Percentiles rank a stretch among this genome's conserved stretches.
phyloP scores from a whole-genome alignment of 441 rosid species.

The Geranium incanum region DNA sequence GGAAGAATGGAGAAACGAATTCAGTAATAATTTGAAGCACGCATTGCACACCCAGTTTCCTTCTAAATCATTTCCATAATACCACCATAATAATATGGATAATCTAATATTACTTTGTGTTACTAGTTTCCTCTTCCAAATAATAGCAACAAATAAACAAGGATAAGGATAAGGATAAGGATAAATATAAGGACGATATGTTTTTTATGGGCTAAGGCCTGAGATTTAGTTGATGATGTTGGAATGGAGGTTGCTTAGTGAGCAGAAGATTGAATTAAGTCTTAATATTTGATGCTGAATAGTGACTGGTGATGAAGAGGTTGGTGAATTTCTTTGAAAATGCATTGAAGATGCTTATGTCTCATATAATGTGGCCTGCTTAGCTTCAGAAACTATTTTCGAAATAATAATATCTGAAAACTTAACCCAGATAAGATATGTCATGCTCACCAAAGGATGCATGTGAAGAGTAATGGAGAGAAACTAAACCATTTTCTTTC shows the following conservation, averaged over 20 bases:
- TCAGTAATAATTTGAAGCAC: conserved; percentile 12
- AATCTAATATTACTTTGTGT: neutral
- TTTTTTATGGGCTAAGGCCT: neutral
- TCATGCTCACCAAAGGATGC: too few relatives aligned
- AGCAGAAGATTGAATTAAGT: neutral
- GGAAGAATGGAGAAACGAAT: conserved; percentile 15
- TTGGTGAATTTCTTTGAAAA: too few relatives aligned
- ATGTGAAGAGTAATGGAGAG: too few relatives aligned
- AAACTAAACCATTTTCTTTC: too few relatives aligned
- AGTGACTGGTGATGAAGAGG: too few relatives aligned
- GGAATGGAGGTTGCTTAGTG: neutral
- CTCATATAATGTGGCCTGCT: too few relatives aligned
- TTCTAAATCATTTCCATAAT: conserved; percentile 4
- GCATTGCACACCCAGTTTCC: conserved; percentile 1
- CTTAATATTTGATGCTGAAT: neutral
- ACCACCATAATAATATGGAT: neutral
- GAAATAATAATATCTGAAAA: too few relatives aligned
- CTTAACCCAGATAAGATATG: too few relatives aligned
- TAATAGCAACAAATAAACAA: neutral
- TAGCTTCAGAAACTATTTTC: too few relatives aligned
- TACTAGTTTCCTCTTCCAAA: neutral
- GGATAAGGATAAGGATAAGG: neutral
- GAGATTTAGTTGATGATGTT: neutral
- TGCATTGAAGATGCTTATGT: too few relatives aligned
- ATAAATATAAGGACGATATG: neutral